Evolutionary conservation across 2,329 filamentous ascomycete genomes (phyloP), one percentile per base, ranked within the genome.

Genomic region (Cordyceps tenuipes): DNA sequence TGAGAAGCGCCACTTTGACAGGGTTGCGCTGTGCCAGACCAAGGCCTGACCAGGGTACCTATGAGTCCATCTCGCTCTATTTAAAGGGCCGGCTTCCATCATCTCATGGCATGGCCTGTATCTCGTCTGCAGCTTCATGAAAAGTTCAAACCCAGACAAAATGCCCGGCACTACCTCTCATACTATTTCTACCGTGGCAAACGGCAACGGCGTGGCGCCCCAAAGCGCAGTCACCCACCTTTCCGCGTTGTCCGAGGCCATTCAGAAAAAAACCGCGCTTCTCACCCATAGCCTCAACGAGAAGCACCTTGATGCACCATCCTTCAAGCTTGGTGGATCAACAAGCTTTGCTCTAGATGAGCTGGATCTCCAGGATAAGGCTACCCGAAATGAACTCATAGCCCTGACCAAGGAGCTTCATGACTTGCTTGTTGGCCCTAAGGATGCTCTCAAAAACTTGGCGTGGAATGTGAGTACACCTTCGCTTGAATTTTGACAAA

Each of bases 381-480:
- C 29, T 13, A 36, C 50, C n/a, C 61, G 66, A 8, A 46, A 63
- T 23, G 62, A 67, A 36, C 31, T 70, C 43, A 62, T 67, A n/a
- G 61, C 49, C 23, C 53, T 62, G n/a, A 66, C 64, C 8, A 61
- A 64, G 46, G 63, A 67, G 26, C 63, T 66, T n/a, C 63, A 66
- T 26, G 64, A 66, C 36, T 55, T 66, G 34, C 60, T 64, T 8
- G 21, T 67, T 47, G 64, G 64, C 2, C 65, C 66, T 2, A 63
- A 63, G 17, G 66, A 68, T 26, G 36, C 29, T 8, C 52, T 52
- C 19, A 61, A 57, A 31, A 57, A 61, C 26, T 52, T 51, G 15
- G 59, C 59, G 8, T 61, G 59, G 59, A 57, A 61, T 23, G 59
- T 57, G 19, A 46, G 59, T 39, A 10, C 13, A 7, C n/a, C 5